Conservation (phyloP, 768 basidiomycete genomes). For the Mycena galopus region DNA sequence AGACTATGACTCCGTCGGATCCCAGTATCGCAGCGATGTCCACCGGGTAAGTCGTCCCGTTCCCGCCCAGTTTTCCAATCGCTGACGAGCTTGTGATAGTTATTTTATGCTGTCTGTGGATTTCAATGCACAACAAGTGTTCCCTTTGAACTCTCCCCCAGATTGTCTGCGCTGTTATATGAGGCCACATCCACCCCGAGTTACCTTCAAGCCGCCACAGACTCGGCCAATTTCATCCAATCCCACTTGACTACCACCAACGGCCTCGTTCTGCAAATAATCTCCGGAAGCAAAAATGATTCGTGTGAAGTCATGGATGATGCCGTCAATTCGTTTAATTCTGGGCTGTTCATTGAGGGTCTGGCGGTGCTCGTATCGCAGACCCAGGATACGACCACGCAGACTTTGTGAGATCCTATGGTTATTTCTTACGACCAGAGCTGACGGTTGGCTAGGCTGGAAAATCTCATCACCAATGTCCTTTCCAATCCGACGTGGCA, state of each 20-base stretch:
- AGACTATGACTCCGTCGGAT: constrained; percentile 10
- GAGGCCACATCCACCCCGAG: constrained; percentile 2
- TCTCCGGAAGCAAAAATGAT: constrained; percentile 20
- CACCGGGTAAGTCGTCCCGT: constrained; percentile 20
- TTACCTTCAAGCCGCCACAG: constrained; percentile 21
- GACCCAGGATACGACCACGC: constrained; percentile 12
- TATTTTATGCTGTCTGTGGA: constrained; percentile 18
- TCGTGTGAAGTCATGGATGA: constrained; percentile 9
- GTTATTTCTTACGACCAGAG: too few species aligned
- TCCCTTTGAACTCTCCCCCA: background rate
- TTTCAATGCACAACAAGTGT: background rate
- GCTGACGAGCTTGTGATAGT: background rate
- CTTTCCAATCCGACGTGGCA: background rate
- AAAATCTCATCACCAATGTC: background rate
- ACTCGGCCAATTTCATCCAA: constrained; percentile 23
- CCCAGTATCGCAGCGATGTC: constrained; percentile 18
- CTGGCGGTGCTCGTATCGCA: constrained; percentile 28
- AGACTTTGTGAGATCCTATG: constrained; percentile 6
- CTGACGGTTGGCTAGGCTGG: background rate
- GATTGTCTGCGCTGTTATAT: constrained; percentile 2
- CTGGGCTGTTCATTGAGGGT: constrained; percentile 31
- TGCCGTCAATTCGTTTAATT: constrained; percentile 8
- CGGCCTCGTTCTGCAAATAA: background rate
- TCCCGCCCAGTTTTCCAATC: background rate
- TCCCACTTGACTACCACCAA: constrained; percentile 21